Percentiles rank a stretch among this genome's conserved stretches.
Conservation (phyloP, 2,329 filamentous ascomycete genomes). For the Trichoderma guizhouense region DNA sequence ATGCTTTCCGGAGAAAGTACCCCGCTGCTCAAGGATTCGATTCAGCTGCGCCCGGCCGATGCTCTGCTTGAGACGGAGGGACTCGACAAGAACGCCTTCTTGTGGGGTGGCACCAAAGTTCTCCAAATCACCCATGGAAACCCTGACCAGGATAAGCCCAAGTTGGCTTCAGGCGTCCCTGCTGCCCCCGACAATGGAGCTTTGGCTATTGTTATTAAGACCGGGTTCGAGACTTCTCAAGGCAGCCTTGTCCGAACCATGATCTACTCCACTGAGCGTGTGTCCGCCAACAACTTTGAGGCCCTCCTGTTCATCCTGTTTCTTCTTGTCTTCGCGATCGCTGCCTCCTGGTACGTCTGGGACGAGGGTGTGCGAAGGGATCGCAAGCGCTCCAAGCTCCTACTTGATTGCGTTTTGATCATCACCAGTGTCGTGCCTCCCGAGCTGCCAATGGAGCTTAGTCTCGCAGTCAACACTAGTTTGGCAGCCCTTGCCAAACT, state of each 20-base stretch:
- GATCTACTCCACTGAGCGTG: slow-evolving; percentile 98
- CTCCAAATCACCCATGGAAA: slow-evolving; percentile 90
- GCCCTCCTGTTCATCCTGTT: slow-evolving; percentile 97
- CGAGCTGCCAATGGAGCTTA: slow-evolving; percentile 96
- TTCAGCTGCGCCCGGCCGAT: slow-evolving; percentile 83
- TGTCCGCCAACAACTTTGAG: slow-evolving; percentile 97
- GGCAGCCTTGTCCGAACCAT: slow-evolving; percentile 96
- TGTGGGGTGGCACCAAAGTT: slow-evolving; percentile 97
- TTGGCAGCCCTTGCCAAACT: slow-evolving; percentile 90
- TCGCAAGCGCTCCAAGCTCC: slow-evolving; percentile 93
- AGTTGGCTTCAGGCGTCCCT: slow-evolving; percentile 71
- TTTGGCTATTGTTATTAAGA: slow-evolving; percentile 92
- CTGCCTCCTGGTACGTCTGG: slow-evolving; percentile 99
- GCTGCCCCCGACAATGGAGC: slow-evolving; percentile 90
- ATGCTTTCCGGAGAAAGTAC: slow-evolving; percentile 99
- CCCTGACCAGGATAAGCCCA: slow-evolving; percentile 67
- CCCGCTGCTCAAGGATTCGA: slow-evolving; percentile 90
- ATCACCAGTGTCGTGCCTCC: slow-evolving; percentile 98
- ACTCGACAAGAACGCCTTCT: slow-evolving; percentile 92
- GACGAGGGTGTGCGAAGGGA: slow-evolving; percentile 91
- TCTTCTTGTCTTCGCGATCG: slow-evolving; percentile 90
- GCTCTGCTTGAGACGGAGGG: slow-evolving; percentile 81
- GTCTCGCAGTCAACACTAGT: slow-evolving; percentile 95
- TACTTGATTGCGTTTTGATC: slow-evolving; percentile 96
- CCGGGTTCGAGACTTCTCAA: slow-evolving; percentile 97